These are phyloP conservation scores for Globisporangium uncinulatum DNA, from an alignment of 352 stramenopile genomes.

Conservation along the genomic window DNA sequence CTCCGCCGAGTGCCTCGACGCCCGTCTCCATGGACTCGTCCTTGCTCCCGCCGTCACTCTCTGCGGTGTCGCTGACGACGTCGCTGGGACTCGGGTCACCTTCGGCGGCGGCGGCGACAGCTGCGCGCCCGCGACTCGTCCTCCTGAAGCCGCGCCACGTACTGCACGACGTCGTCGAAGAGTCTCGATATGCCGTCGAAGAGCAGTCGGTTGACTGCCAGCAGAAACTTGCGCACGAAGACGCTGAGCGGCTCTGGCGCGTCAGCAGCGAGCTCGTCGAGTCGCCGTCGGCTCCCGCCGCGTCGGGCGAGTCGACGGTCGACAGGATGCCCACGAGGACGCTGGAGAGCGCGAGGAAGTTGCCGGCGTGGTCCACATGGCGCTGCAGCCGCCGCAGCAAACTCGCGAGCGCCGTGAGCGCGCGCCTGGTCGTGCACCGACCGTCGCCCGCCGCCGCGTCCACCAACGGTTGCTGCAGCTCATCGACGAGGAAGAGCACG, in stretches of 20 bases:
- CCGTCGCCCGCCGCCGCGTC: background rate
- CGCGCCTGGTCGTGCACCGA: background rate
- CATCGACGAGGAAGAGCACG: slow-evolving; percentile 41
- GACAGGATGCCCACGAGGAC: slow-evolving; percentile 47
- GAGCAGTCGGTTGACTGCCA: slow-evolving; percentile 46
- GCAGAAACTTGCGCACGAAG: slow-evolving; percentile 69
- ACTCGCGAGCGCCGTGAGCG: slow-evolving; percentile 25
- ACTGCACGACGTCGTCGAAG: slow-evolving; percentile 56
- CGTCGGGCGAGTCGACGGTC: slow-evolving; percentile 51
- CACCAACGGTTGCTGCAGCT: slow-evolving; percentile 41
- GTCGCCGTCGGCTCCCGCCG: slow-evolving; percentile 32
- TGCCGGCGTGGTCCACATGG: slow-evolving; percentile 23
- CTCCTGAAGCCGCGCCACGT: slow-evolving; percentile 37
- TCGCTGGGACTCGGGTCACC: background rate
- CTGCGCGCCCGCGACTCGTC: slow-evolving; percentile 16
- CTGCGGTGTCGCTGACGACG: background rate
- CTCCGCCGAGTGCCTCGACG: slow-evolving; percentile 6
- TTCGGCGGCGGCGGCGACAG: background rate
- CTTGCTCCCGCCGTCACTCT: background rate
- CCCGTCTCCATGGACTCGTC: slow-evolving; percentile 5
- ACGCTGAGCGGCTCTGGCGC: slow-evolving; percentile 54
- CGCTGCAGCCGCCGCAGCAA: slow-evolving; percentile 44
- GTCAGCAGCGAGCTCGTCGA: slow-evolving; percentile 43
- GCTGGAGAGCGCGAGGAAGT: slow-evolving; percentile 37
- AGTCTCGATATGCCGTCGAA: slow-evolving; percentile 67